Evolutionary conservation across 306 rosid genomes (phyloP), one percentile per base, ranked within the genome.

Genomic region (Glycine latifolia): DNA sequence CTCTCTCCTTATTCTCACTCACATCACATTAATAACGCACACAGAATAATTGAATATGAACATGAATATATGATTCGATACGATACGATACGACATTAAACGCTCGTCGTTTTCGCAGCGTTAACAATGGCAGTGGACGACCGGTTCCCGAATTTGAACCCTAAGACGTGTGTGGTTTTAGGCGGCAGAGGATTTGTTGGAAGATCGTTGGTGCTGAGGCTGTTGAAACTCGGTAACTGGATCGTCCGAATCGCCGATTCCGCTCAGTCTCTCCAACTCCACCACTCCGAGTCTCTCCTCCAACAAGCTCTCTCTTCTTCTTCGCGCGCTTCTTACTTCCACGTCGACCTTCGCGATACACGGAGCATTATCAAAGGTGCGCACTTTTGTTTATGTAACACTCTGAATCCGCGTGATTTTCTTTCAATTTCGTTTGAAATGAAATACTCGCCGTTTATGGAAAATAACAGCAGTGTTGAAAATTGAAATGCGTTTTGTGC

Each of bases 231-330:
- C 68, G 89, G 90, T 39, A 87, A 90, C 52, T 94, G 97, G 93
- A 90, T 85, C 79, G 94, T 94, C 20, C 94, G 97, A 47, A 79
- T 92, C 26, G 97, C 94, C 82, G 98, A 94, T 91, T 90, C 92
- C 58, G 70, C 89, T 82, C 87, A 35, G 0, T 91, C 92, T 15
- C 68, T 89, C 48, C 86, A 87, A 3, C 89, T 92, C 60, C 88
- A 85, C 44, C 69, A 73, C 17, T 84, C 85, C 73, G 96, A 89
- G 76, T 85, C 97, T 9, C 67, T 84, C 46, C 94, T 92, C 60
- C 43, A 90, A 0, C 72, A 82, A 65, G 93, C 97, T 35, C 69
- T 92, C 82, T 66, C 89, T 52, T 89, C 93, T 26, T 26, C 31
- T 4, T 84, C 92, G 60, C 97, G 91, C 76, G 98, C 97, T 54